phyloP scores from a whole-genome alignment of 768 basidiomycete species.

The Xerocomus potaroensis region DNA sequence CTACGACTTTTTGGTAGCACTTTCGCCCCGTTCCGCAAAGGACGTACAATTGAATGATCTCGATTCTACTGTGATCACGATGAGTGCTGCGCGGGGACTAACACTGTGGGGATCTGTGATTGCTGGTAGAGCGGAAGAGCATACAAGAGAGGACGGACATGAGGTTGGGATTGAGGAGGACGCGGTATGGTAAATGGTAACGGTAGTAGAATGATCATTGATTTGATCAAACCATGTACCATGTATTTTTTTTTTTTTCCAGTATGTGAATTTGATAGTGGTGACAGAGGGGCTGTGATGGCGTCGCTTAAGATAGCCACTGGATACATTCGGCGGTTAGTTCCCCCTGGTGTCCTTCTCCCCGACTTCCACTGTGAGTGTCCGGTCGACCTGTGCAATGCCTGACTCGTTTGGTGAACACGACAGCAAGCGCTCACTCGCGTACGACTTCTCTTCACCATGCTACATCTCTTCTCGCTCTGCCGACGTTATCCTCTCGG shows the following conservation, averaged over 20 bases:
- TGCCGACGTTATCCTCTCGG: conserved; percentile 88
- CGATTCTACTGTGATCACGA: conserved; percentile 44
- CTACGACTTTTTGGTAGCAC: conserved; percentile 49
- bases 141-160: background rate
- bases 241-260: background rate
- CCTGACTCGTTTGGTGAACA: conserved; percentile 41
- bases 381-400: conserved; percentile 36
- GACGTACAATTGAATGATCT: conserved; percentile 43
- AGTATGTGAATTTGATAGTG: background rate
- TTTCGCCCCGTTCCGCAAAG: conserved; percentile 40
- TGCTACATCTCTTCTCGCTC: conserved; percentile 79
- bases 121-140: background rate
- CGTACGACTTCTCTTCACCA: conserved; percentile 44
- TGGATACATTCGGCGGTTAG: conserved; percentile 3
- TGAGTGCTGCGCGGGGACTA: conserved; percentile 44
- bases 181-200: too few species aligned
- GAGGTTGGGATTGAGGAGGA: background rate
- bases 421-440: conserved; percentile 13
- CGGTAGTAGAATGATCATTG: too few species aligned
- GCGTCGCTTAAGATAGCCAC: conserved; percentile 20
- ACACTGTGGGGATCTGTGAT: conserved; percentile 41
- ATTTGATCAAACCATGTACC: too few species aligned
- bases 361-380: background rate
- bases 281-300: conserved; percentile 9
- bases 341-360: conserved; percentile 12